phyloP scores from a whole-genome alignment of 2,329 filamentous ascomycete genomes.

The Graphiopsis chlorocephala region DNA sequence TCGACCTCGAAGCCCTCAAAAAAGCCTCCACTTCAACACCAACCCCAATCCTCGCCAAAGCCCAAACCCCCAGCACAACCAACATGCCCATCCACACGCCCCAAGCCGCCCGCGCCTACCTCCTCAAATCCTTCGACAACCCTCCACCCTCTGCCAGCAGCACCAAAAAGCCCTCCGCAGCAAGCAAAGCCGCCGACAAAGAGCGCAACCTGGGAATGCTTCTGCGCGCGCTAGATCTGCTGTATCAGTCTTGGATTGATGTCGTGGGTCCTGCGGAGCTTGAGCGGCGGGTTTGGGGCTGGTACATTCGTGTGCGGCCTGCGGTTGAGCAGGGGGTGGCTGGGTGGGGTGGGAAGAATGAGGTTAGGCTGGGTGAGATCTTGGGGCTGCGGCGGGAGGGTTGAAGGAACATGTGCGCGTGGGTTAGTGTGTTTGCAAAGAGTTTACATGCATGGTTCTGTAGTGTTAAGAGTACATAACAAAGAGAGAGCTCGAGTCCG shows the following conservation, averaged over 20 bases:
- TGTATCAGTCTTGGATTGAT: conserved; percentile 73
- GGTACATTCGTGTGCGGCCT: conserved; percentile 76
- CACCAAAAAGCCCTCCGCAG: conserved; percentile 54
- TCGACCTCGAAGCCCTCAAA: conserved; percentile 56
- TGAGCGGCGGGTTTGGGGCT: conserved; percentile 73
- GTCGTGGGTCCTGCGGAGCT: conserved; percentile 64
- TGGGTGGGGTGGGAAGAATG: conserved; percentile 81
- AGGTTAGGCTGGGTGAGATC: conserved; percentile 65
- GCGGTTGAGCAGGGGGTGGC: conserved; percentile 70
- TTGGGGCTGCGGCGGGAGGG: conserved; percentile 50
- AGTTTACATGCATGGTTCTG: background rate
- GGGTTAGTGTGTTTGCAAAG: background rate
- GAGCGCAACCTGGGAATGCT: conserved; percentile 68
- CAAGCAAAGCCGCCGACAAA: conserved; percentile 58
- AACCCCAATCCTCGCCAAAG: conserved; percentile 22
- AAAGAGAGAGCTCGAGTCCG: background rate
- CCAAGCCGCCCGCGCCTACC: conserved; percentile 62
- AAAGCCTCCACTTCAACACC: conserved; percentile 39
- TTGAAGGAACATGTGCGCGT: background rate
- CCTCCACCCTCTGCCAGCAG: conserved; percentile 32
- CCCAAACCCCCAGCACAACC: conserved; percentile 30
- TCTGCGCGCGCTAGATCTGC: conserved; percentile 66
- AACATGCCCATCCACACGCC: conserved; percentile 72
- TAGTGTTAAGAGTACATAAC: background rate
- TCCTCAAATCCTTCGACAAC: conserved; percentile 58